Conservation (phyloP, 306 rosid genomes). For the Lablab purpureus region DNA sequence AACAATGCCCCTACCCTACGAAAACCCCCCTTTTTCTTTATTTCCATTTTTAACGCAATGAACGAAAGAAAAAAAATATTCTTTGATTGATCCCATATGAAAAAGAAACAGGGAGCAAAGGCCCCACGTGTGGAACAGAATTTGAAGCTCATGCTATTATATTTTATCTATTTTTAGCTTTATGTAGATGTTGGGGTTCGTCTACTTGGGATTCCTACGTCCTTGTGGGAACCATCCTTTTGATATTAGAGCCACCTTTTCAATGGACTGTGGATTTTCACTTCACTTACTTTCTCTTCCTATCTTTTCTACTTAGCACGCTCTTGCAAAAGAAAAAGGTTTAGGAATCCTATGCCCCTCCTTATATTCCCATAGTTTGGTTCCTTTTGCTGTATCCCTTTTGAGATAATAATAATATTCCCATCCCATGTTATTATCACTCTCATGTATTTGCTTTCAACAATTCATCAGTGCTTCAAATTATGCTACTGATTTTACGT, state of each 20-base stretch:
- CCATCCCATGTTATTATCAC: conserved; percentile 45
- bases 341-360: conserved; percentile 96
- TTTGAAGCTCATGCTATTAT: conserved; percentile 57
- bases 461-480: conserved; percentile 41
- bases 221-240: conserved; percentile 70
- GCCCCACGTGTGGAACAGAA: conserved; percentile 87
- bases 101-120: conserved; percentile 61
- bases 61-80: conserved; percentile 47
- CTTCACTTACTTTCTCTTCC: conserved; percentile 69
- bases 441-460: conserved; percentile 42
- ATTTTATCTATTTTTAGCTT: conserved; percentile 58
- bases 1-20: conserved; percentile 43
- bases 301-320: conserved; percentile 71
- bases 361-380: conserved; percentile 71
- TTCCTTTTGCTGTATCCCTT: conserved; percentile 73
- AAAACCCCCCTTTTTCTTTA: conserved; percentile 29
- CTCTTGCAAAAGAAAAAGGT: conserved; percentile 66
- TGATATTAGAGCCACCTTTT: conserved; percentile 81
- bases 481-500: conserved; percentile 46
- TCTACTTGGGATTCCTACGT: conserved; percentile 90
- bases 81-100: conserved; percentile 67
- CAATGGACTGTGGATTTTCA: conserved; percentile 57
- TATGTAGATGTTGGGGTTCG: conserved; percentile 68
- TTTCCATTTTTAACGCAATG: conserved; percentile 30
- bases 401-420: conserved; percentile 66